Conservation (phyloP, 177 flowering plant genomes). For the Tripterygium wilfordii region DNA sequence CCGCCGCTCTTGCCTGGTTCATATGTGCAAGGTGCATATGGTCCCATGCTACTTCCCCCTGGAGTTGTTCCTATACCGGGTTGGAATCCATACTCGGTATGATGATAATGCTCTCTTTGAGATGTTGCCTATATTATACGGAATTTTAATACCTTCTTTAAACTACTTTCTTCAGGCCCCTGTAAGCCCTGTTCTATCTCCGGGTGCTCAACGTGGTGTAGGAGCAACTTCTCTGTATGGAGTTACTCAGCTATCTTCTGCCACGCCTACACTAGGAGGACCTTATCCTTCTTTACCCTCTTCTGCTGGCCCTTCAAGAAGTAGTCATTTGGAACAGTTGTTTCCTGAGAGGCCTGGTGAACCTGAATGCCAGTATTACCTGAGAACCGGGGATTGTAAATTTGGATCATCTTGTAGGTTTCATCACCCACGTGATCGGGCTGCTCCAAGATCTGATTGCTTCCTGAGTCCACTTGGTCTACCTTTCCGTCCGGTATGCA, state of each 20-base stretch:
- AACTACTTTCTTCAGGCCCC: constrained; percentile 37
- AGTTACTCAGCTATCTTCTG: constrained; percentile 37
- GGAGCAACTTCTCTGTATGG: constrained; percentile 47
- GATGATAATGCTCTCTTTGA: background rate
- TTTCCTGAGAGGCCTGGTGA: constrained; percentile 91
- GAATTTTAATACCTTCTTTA: background rate
- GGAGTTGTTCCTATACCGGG: constrained; percentile 68
- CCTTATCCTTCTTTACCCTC: constrained; percentile 30
- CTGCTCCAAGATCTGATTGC: constrained; percentile 36
- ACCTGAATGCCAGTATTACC: constrained; percentile 76
- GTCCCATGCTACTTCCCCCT: constrained; percentile 56
- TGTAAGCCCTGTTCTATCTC: constrained; percentile 49
- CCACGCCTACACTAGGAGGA: constrained; percentile 31
- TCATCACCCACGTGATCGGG: constrained; percentile 73
- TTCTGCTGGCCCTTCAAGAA: constrained; percentile 29
- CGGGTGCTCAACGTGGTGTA: constrained; percentile 43
- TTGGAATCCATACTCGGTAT: constrained; percentile 79
- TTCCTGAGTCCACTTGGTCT: constrained; percentile 68
- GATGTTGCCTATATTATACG: background rate
- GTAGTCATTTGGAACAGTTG: constrained; percentile 34
- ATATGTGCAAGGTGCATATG: constrained; percentile 75
- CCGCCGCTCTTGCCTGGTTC: constrained; percentile 71
- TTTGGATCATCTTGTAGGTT: constrained; percentile 73
- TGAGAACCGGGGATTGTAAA: constrained; percentile 89
- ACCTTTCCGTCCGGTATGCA: constrained; percentile 77